A percentile compares a stretch with the other conserved stretches of the same genome.
phyloP scores from a whole-genome alignment of 1,284 basidiomycete genomes.

The Jaminaea rosea region DNA sequence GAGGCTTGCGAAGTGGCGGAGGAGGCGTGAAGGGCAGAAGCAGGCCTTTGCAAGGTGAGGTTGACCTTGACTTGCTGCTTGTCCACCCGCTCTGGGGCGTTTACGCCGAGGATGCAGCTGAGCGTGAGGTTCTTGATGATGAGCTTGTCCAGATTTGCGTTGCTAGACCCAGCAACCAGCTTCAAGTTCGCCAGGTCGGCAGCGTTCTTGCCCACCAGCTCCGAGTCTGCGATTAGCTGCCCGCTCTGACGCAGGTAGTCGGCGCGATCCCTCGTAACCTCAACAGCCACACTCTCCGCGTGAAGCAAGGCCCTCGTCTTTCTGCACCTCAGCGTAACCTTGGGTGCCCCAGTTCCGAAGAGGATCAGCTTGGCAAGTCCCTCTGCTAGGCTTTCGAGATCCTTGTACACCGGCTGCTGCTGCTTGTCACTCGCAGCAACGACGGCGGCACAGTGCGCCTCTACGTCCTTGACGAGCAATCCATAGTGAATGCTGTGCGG shows the following conservation, averaged over 20 bases:
- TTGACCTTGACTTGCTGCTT: slow-evolving; percentile 63
- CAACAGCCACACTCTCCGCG: slow-evolving; percentile 52
- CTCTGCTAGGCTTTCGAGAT: slow-evolving; percentile 15
- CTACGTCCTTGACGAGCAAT: slow-evolving; percentile 40
- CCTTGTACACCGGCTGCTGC: no score
- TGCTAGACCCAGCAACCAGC: slow-evolving; percentile 18
- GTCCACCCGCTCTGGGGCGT: slow-evolving; percentile 62
- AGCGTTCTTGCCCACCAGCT: slow-evolving; percentile 6
- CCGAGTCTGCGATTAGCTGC: no score
- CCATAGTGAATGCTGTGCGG: slow-evolving; percentile 53
- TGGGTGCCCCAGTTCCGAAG: slow-evolving; percentile 48
- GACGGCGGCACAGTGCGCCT: slow-evolving; percentile 25
- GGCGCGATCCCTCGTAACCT: no score
- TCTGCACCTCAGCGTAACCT: slow-evolving; percentile 50
- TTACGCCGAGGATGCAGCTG: slow-evolving; percentile 63
- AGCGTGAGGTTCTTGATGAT: slow-evolving; percentile 55
- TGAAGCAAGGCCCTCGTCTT: slow-evolving; percentile 57
- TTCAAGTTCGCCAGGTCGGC: slow-evolving; percentile 10
- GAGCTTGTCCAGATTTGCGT: slow-evolving; percentile 36
- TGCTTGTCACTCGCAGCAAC: no score
- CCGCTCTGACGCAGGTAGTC: no score
- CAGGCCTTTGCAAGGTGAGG: slow-evolving; percentile 40
- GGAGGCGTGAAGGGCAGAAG: not conserved
- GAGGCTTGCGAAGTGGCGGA: slow-evolving; percentile 25
- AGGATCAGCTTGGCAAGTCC: slow-evolving; percentile 52